A percentile compares a stretch with the other conserved stretches of the same genome.
Conservation (phyloP, 768 basidiomycete species). For the Psilocybe azurescens region DNA sequence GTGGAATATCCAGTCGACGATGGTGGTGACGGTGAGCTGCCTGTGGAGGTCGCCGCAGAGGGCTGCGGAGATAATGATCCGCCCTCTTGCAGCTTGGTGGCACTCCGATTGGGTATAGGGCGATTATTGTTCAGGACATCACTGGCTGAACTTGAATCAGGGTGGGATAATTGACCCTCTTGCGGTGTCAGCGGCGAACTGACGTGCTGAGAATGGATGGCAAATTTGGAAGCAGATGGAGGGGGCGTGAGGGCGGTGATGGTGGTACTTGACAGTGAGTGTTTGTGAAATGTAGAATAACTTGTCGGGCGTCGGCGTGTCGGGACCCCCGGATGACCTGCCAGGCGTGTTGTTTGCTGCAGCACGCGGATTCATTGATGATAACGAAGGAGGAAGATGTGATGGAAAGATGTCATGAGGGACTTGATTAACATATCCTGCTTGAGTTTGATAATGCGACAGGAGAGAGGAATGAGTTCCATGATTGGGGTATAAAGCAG, state of each 20-base stretch:
- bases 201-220: constrained; percentile 19
- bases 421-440: constrained; percentile 28
- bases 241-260: constrained; percentile 44
- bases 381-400: constrained; percentile 44
- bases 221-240: constrained; percentile 26
- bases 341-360: constrained; percentile 25
- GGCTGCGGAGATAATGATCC: constrained; percentile 18
- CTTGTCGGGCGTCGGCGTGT: constrained; percentile 47
- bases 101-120: neutral
- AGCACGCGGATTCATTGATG: constrained; percentile 40
- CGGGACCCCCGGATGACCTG: constrained; percentile 38
- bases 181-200: constrained; percentile 27
- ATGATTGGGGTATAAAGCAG: constrained; percentile 50
- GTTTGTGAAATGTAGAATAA: constrained; percentile 31
- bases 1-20: constrained; percentile 63
- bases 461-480: constrained; percentile 46
- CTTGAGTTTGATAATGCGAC: constrained; percentile 45
- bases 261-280: constrained; percentile 55
- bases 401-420: constrained; percentile 50
- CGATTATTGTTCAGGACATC: neutral
- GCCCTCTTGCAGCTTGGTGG: constrained; percentile 3
- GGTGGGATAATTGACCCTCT: neutral
- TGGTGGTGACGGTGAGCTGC: constrained; percentile 60
- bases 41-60: constrained; percentile 42
- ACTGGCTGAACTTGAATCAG: neutral